phyloP scores from a whole-genome alignment of 2,329 filamentous ascomycete genomes.

The Fusarium dimerum region DNA sequence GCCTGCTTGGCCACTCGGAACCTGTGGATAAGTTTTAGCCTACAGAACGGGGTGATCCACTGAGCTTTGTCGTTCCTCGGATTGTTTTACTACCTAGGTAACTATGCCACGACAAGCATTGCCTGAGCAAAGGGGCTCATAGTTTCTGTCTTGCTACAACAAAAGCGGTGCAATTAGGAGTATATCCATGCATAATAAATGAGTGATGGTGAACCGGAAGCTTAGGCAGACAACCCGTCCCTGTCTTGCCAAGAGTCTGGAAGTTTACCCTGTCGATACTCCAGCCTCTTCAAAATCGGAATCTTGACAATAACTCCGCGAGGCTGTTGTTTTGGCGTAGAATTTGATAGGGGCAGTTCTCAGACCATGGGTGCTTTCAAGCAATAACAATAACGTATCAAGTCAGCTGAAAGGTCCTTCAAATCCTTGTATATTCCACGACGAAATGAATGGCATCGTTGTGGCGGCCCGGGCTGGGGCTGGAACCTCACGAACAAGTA shows the following conservation, averaged over 20 bases:
- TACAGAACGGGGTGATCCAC: conserved; percentile 16
- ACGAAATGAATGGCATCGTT: too few species aligned
- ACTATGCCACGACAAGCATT: conserved; percentile 6
- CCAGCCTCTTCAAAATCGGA: conserved; percentile 23
- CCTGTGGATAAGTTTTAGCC: conserved; percentile 13
- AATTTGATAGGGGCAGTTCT: not conserved
- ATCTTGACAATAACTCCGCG: not conserved
- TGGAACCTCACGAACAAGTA: not conserved
- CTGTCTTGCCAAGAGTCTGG: conserved; percentile 27
- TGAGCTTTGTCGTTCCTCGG: conserved; percentile 10
- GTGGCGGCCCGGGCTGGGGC: conserved; percentile 11
- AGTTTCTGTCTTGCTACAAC: conserved; percentile 12
- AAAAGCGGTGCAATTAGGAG: conserved; percentile 19
- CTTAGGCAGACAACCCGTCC: conserved; percentile 21
- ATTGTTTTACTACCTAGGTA: conserved; percentile 8
- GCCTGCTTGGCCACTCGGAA: conserved; percentile 26
- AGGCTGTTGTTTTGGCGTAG: not conserved
- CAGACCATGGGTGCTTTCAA: not conserved
- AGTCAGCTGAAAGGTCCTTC: not conserved
- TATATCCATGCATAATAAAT: conserved; percentile 1
- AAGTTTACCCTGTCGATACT: conserved; percentile 21
- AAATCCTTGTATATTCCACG: too few species aligned
- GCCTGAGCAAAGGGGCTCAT: conserved; percentile 4
- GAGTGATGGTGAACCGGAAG: conserved; percentile 17
- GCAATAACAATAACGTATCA: not conserved